These are phyloP conservation scores for Lentinula lateritia DNA, from an alignment of 768 basidiomycete species.

Conservation along the genomic window DNA sequence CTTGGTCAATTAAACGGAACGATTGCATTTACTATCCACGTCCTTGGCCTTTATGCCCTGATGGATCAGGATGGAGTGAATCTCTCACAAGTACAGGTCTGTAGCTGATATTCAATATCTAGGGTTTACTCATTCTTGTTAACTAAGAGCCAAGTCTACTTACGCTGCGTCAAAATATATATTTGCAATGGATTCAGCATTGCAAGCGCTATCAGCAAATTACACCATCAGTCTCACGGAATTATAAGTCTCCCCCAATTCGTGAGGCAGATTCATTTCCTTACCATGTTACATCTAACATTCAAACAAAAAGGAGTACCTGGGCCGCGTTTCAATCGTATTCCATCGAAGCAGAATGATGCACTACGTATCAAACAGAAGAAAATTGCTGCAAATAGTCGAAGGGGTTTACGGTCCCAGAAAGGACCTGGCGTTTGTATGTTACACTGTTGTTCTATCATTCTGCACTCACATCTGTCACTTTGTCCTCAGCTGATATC, in stretches of 20 bases:
- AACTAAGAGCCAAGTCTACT: neutral
- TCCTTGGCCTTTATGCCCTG: neutral
- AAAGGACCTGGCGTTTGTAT: neutral
- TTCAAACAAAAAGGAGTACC: no score
- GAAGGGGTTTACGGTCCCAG: neutral
- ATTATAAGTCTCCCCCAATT: neutral
- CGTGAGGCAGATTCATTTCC: neutral
- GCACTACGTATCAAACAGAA: neutral
- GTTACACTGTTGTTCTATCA: no score
- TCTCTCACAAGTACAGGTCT: neutral
- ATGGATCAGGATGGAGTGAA: neutral
- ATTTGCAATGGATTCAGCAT: no score
- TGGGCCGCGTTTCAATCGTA: no score
- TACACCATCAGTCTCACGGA: neutral
- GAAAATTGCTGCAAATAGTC: neutral
- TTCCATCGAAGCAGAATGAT: neutral
- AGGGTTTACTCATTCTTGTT: neutral
- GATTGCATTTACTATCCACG: neutral
- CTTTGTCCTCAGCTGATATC: no score
- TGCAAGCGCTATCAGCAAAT: neutral
- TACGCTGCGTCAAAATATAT: neutral
- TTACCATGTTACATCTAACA: no score
- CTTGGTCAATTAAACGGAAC: neutral
- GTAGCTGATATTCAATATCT: neutral
- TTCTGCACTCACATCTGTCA: no score